phyloP scores from a whole-genome alignment of 2,329 filamentous ascomycete genomes.

The Cladophialophora bantiana region DNA sequence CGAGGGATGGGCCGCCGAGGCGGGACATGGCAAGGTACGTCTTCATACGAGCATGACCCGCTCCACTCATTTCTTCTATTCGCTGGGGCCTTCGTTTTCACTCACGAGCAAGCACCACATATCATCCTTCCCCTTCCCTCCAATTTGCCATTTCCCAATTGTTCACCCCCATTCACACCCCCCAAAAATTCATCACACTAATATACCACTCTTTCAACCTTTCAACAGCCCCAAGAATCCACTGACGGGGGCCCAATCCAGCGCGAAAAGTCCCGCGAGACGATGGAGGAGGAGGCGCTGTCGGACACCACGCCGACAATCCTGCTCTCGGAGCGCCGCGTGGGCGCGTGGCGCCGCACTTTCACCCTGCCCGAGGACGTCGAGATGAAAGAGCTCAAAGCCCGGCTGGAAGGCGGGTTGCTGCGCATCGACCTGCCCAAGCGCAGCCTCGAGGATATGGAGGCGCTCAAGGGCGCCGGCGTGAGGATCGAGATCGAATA shows the following conservation, averaged over 20 bases:
- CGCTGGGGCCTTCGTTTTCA: too few relatives aligned
- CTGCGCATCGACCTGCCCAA: conserved; percentile 36
- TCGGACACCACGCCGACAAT: conserved; percentile 31
- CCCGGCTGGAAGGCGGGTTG: conserved; percentile 33
- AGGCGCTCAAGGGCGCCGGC: conserved; percentile 26
- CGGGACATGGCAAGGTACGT: conserved; percentile 33
- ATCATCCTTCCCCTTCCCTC: not conserved
- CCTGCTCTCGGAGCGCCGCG: conserved; percentile 34
- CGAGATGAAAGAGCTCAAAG: conserved; percentile 37
- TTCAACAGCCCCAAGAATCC: not conserved
- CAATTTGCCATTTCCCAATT: not conserved
- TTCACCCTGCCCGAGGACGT: conserved; percentile 37
- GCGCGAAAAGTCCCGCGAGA: conserved; percentile 34
- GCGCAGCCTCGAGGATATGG: conserved; percentile 32
- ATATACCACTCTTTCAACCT: not conserved
- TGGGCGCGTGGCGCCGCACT: conserved; percentile 36
- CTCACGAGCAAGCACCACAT: not conserved
- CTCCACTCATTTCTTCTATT: not conserved
- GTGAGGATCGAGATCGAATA: conserved; percentile 35
- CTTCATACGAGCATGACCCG: not conserved
- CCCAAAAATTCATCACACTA: not conserved
- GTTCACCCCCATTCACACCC: not conserved
- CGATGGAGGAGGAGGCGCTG: conserved; percentile 29
- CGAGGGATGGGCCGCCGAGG: conserved; percentile 33
- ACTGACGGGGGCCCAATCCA: conserved; percentile 32